Evolutionary conservation across 2,329 filamentous ascomycete species (phyloP).

Genomic region (Aureobasidium sp.): DNA sequence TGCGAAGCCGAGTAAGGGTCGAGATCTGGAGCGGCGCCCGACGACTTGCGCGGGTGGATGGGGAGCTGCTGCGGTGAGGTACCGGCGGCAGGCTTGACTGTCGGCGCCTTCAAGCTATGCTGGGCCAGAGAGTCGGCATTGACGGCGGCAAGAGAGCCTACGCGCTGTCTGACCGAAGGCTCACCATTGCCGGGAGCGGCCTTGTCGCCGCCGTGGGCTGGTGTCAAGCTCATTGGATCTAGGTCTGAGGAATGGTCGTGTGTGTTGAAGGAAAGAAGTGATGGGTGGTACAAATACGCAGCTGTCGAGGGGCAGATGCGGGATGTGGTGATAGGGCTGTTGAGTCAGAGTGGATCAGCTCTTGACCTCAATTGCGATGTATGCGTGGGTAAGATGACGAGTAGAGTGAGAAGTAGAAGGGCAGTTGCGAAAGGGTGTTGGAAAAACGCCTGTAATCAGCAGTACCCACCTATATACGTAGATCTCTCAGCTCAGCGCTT

Average conservation of each 20-base stretch:
- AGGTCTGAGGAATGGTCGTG: not conserved
- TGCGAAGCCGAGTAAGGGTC: slow-evolving; percentile 54
- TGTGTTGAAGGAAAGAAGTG: not conserved
- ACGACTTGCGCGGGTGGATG: slow-evolving; percentile 16
- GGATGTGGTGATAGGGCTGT: slow-evolving; percentile 6
- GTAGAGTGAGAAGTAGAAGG: not conserved
- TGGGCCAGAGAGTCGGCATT: slow-evolving; percentile 3
- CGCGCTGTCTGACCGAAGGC: not conserved
- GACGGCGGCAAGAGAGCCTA: slow-evolving; percentile 3
- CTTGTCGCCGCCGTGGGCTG: slow-evolving; percentile 1
- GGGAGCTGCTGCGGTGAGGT: not conserved
- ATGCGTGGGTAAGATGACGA: not conserved
- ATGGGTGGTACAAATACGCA: slow-evolving; percentile 1
- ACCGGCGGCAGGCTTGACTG: not conserved
- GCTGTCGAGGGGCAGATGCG: slow-evolving; percentile 12
- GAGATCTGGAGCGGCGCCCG: slow-evolving; percentile 26
- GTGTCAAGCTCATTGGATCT: slow-evolving; percentile 3
- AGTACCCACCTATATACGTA: slow-evolving; percentile 9
- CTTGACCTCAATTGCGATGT: not conserved
- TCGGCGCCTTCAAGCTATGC: not conserved
- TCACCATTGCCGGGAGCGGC: not conserved
- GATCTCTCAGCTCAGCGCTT: slow-evolving; percentile 7
- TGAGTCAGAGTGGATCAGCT: not conserved
- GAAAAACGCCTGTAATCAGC: not conserved
- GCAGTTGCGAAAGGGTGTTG: not conserved